phyloP scores from a whole-genome alignment of 2,329 filamentous ascomycete species.

The Neocatenulostroma microsporum region DNA sequence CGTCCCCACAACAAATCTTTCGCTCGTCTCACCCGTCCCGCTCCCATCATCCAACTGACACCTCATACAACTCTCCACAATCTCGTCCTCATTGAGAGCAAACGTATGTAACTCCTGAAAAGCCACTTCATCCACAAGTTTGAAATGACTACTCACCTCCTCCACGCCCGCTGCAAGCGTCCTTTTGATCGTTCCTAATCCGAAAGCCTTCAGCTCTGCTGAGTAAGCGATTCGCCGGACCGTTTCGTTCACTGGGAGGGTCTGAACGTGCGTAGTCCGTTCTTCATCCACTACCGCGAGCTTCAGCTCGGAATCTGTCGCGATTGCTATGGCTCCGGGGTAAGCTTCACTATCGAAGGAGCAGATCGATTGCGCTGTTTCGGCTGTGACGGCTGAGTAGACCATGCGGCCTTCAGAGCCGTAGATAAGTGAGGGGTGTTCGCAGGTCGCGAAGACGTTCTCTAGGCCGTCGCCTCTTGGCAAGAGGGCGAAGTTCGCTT shows the following conservation, averaged over 20 bases:
- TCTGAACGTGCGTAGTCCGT: slow-evolving; percentile 78
- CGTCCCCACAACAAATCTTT: slow-evolving; percentile 88
- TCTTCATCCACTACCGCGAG: slow-evolving; percentile 77
- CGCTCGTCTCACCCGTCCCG: slow-evolving; percentile 43
- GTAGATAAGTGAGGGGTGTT: slow-evolving; percentile 91
- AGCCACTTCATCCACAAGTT: slow-evolving; percentile 80
- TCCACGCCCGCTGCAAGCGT: slow-evolving; percentile 65
- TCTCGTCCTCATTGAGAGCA: slow-evolving; percentile 57
- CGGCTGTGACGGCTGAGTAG: slow-evolving; percentile 88
- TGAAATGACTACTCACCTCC: slow-evolving; percentile 69
- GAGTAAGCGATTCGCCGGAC: slow-evolving; percentile 84
- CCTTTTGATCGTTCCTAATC: slow-evolving; percentile 74
- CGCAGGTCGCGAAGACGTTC: slow-evolving; percentile 87
- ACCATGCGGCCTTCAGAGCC: slow-evolving; percentile 78
- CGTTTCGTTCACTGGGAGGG: slow-evolving; percentile 70
- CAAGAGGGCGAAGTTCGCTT: slow-evolving; percentile 71
- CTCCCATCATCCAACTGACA: slow-evolving; percentile 60
- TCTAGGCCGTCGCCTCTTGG: slow-evolving; percentile 59
- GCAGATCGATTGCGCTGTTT: slow-evolving; percentile 73
- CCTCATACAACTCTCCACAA: slow-evolving; percentile 77
- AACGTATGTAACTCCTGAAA: slow-evolving; percentile 73
- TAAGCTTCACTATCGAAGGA: slow-evolving; percentile 73
- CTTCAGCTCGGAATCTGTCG: slow-evolving; percentile 64
- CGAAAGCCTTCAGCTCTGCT: slow-evolving; percentile 68
- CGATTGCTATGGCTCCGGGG: slow-evolving; percentile 71